Base-by-base conservation (phyloP, 495 filamentous ascomycete species). In the Aspergillus mulundensis region DNA sequence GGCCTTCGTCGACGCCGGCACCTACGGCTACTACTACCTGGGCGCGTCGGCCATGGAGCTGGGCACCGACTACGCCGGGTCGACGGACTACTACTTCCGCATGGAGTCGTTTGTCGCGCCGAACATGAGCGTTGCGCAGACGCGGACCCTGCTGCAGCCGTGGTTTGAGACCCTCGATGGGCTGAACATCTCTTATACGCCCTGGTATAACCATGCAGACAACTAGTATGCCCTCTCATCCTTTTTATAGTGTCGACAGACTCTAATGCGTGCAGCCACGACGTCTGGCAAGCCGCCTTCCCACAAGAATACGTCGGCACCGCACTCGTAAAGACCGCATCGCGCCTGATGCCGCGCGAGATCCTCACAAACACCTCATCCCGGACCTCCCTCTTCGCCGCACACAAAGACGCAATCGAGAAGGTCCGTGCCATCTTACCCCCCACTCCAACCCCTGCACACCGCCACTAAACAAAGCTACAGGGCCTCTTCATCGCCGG, bases 21-120 rank as follows among this genome's bases (percentile, higher is more conserved):
- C 77, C 11, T 84, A 82, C 59, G 74, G 73, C 18, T 84, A 85
- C 70, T 82, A 77, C 66, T 70, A 61, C 57, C 18, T 54, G 47
- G 54, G 59, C n/a, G 59, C 59, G 11, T 61, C 59, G 0, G 28
- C 45, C 16, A 21, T 51, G 28, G 16, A 44, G 49, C 46, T 54
- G 18, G 54, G 59, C 14, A 61, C 59, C 1, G 46, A 50, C 28
- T 61, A 57, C 28, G 15, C 39, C 19, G 53, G 56, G 11, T 53
- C 50, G 16, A 56, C 59, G 5, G 61, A 60, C 14, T 56, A 55
- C 23, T 63, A 62, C 15, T 78, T 76, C 70, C 66, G 58, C 51
- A 74, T 78, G 67, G 61, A 71, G 47, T 77, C 78, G 2, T 76
- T 80, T 61, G 78, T 81, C 52, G 76, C 73, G 3, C 68, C 67